Evolutionary conservation across 164 flowering plant species (phyloP).

Genomic region (Aristolochia contorta): DNA sequence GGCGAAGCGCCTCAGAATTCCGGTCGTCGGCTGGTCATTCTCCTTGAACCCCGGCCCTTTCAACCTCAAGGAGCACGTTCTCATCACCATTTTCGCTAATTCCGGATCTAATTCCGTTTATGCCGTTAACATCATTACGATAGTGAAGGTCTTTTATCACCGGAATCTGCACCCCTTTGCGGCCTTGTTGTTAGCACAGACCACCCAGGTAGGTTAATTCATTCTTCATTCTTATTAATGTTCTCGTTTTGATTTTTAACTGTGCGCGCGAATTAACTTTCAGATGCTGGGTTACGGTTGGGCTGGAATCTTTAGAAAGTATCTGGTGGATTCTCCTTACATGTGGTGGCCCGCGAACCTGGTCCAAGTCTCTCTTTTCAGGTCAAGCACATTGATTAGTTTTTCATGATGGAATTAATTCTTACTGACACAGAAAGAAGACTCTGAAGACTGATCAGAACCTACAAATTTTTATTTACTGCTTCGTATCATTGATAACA

Average conservation of each 20-base stretch:
- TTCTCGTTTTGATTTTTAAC: neutral
- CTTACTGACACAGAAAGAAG: too few relatives aligned
- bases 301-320: constrained; percentile 16
- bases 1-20: constrained; percentile 14
- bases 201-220: constrained; percentile 4
- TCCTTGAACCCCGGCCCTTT: constrained; percentile 16
- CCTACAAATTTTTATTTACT: too few relatives aligned
- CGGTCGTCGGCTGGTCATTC: constrained; percentile 30
- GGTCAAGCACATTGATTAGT: neutral
- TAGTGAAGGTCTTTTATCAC: constrained; percentile 12
- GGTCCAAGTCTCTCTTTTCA: constrained; percentile 14
- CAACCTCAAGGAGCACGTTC: constrained; percentile 15
- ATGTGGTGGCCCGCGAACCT: constrained; percentile 20
- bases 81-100: constrained; percentile 12
- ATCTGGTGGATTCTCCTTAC: constrained; percentile 14
- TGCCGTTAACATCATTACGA: constrained; percentile 8
- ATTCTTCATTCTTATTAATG: neutral
- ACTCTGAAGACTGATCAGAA: too few relatives aligned
- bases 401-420: too few relatives aligned
- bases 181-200: constrained; percentile 5
- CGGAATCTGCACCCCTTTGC: constrained; percentile 6
- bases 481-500: too few relatives aligned
- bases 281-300: constrained; percentile 15
- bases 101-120: constrained; percentile 8
- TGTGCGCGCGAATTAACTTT: too few relatives aligned